Conservation (phyloP, 345 rosid genomes). For the Citrus inodora region DNA sequence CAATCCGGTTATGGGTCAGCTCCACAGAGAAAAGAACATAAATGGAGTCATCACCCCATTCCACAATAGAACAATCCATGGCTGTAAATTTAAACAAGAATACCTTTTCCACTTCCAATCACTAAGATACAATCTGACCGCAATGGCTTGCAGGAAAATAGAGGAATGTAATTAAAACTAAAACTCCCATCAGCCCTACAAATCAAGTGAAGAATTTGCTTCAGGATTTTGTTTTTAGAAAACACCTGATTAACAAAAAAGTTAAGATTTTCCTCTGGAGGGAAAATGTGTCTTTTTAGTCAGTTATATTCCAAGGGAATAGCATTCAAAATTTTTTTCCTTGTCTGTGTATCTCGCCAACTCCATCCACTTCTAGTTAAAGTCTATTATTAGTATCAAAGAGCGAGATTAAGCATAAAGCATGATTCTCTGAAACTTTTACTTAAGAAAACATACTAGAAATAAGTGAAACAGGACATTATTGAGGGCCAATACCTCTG, state of each 20-base stretch:
- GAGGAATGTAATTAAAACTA: neutral
- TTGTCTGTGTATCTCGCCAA: neutral
- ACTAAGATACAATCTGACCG: neutral
- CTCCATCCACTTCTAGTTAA: neutral
- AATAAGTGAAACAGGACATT: neutral
- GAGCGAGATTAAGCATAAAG: neutral
- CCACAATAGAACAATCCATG: neutral
- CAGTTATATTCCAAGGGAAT: neutral
- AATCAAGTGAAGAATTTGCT: neutral
- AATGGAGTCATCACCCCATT: neutral
- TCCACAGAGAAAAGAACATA: neutral
- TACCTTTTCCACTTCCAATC: neutral
- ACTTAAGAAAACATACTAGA: neutral
- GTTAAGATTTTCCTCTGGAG: neutral
- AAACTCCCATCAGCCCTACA: neutral
- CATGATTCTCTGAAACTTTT: neutral
- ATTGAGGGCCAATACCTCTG: slow-evolving; percentile 45
- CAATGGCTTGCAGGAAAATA: neutral
- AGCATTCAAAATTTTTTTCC: neutral
- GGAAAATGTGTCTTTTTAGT: neutral
- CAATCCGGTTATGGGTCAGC: neutral
- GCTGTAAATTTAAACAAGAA: neutral
- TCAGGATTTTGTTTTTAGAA: neutral
- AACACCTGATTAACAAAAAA: neutral
- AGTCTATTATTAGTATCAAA: neutral